Conservation (phyloP, 441 rosid genomes). For the Adansonia gregorii region DNA sequence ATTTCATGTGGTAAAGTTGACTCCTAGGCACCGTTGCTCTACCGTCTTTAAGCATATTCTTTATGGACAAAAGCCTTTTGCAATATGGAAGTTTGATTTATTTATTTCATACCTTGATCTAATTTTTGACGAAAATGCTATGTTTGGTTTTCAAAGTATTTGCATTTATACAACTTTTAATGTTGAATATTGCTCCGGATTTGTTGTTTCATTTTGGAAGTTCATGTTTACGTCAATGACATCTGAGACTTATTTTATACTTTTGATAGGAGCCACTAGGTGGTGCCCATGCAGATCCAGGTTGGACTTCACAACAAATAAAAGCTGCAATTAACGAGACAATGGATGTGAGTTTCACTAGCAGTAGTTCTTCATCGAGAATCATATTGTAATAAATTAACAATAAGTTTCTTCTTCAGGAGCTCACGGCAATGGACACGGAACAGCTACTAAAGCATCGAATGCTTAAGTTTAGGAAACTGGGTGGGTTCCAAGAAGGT, state of each 20-base stretch:
- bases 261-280: constrained; percentile 81
- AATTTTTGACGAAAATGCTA: constrained; percentile 1
- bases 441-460: constrained; percentile 65
- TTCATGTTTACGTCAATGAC: constrained; percentile 16
- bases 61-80: neutral
- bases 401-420: constrained; percentile 42
- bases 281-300: constrained; percentile 88
- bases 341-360: constrained; percentile 61
- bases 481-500: constrained; percentile 68
- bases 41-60: neutral
- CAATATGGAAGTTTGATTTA: neutral
- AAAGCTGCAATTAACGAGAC: constrained; percentile 65
- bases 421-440: constrained; percentile 62
- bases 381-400: neutral
- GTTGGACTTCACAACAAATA: constrained; percentile 76
- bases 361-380: neutral
- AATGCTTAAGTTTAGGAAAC: constrained; percentile 65
- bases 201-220: constrained; percentile 28
- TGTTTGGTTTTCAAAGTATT: constrained; percentile 1
- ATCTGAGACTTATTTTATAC: constrained; percentile 23
- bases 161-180: neutral
- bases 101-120: neutral
- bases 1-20: neutral
- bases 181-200: constrained; percentile 19
- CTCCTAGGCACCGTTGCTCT: neutral